These are phyloP conservation scores for Ophiocytium majus DNA, from an alignment of 352 stramenopile genomes.

Conservation along the genomic window DNA sequence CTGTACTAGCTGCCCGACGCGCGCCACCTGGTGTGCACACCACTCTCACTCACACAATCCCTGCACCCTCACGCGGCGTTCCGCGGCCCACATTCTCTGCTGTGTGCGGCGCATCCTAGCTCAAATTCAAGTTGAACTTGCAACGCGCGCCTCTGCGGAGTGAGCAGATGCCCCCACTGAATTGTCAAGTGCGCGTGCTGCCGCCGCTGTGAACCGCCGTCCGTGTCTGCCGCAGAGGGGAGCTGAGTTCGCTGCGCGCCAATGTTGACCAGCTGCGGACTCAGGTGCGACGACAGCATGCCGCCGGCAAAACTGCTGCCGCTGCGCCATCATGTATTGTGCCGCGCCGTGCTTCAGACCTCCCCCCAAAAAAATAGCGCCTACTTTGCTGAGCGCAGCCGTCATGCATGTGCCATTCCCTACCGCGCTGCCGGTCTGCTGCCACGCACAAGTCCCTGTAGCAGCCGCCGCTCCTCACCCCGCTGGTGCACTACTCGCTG, in stretches of 20 bases:
- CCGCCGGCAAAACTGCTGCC: too few relatives aligned
- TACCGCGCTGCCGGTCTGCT: too few relatives aligned
- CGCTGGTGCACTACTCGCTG: too few relatives aligned
- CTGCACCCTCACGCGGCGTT: background rate
- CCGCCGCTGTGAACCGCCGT: background rate
- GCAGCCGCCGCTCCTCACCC: too few relatives aligned
- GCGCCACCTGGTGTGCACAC: background rate
- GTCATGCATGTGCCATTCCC: too few relatives aligned
- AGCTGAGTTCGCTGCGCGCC: slow-evolving; percentile 35
- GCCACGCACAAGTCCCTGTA: too few relatives aligned
- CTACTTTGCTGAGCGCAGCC: too few relatives aligned
- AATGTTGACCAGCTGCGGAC: slow-evolving; percentile 35
- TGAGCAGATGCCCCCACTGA: too few relatives aligned
- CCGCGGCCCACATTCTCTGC: background rate
- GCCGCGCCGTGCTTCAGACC: too few relatives aligned
- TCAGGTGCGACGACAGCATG: slow-evolving; percentile 39
- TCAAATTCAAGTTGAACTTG: background rate
- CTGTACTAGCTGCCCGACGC: background rate
- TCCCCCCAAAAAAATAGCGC: too few relatives aligned
- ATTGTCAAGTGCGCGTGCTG: background rate
- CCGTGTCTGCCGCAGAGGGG: slow-evolving; percentile 45
- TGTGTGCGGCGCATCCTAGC: background rate
- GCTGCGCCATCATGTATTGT: too few relatives aligned
- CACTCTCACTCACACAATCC: background rate
- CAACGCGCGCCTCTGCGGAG: too few relatives aligned